Evolutionary conservation across 2,329 filamentous ascomycete species (phyloP).

Genomic region (Scleromitrula shiraiana): DNA sequence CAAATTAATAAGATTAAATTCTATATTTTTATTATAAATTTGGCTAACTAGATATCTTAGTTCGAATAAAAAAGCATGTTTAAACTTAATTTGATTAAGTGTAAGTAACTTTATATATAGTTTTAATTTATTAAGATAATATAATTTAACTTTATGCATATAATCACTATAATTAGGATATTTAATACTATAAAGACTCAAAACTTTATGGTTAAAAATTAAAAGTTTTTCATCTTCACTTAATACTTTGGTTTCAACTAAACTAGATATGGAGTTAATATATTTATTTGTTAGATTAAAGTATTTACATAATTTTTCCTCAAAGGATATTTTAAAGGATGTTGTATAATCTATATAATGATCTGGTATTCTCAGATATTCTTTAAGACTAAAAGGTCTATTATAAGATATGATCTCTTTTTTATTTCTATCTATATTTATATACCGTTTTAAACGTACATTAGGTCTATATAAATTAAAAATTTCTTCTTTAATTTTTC

Average conservation of each 20-base stretch:
- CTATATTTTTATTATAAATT: constrained; percentile 26
- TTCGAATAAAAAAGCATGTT: constrained; percentile 14
- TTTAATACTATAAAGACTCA: constrained; percentile 12
- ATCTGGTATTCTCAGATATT: constrained; percentile 7
- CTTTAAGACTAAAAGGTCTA: constrained; percentile 9
- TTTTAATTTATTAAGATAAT: constrained; percentile 9
- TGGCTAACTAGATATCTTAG: constrained; percentile 13
- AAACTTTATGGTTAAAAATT: constrained; percentile 19
- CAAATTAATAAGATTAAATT: constrained; percentile 29
- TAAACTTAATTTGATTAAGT: constrained; percentile 22
- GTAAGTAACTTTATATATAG: constrained; percentile 10
- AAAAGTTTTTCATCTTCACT: constrained; percentile 13
- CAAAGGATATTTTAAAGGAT: constrained; percentile 7
- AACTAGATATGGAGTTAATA: constrained; percentile 3
- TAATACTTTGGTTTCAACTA: constrained; percentile 13
- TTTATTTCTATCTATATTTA: constrained; percentile 13
- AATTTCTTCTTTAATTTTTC: constrained; percentile 15
- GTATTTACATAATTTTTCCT: constrained; percentile 6
- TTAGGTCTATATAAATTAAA: constrained; percentile 10
- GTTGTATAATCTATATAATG: constrained; percentile 6
- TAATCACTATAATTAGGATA: constrained; percentile 20
- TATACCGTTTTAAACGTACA: constrained; percentile 11
- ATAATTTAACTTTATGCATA: constrained; percentile 16
- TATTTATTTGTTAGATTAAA: constrained; percentile 8
- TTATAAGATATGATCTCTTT: constrained; percentile 11